Base-by-base conservation (phyloP, 192 early-diverging fungal genomes). In the Backusella circina region DNA sequence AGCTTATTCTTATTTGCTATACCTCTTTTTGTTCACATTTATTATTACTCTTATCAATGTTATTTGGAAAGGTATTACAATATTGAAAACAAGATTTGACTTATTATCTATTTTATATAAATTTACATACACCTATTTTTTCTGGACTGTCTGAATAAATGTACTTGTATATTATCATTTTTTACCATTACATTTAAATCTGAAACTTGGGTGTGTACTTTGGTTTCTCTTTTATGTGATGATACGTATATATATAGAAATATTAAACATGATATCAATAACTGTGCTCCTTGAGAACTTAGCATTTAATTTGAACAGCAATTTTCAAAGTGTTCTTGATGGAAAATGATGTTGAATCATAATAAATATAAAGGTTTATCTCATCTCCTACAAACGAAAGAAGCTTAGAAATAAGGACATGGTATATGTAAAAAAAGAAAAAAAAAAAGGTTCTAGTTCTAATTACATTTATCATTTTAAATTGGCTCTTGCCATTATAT, bases 401-500 rank as follows among this genome's bases (percentile, higher is more conserved):
- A 15, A 44, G 41, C 1, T 44, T 44, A 44, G 15, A 44, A 44
- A 44, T 44, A 44, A 16, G 41, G 15, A 44, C 41, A 16, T 15
- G 5, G 16, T 44, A 16, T 16, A 44, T 44, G 4, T 5, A 44
- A 13, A 13, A 13, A 7, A 10, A 38, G 37, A 13, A 41, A 41
- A 13, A 41, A 2, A 0, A 41, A 41, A 16, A 9, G 5, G 39
- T 10, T 35, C 39, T 41, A 41, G 9, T 39, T 32, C n/a, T 37
- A 35, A 6, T 8, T 61, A 38, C n/a, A 73, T 73, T 65, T 73
- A 66, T 37, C 86, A 30, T 18, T 87, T 84, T 44, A 92, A 70
- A 8, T 88, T 78, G 76, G 84, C 84, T 75, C 82, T 75, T 39
- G 91, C 90, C 91, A 92, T 87, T 41, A 75, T 90, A 71, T 92